phyloP scores from a whole-genome alignment of 371 early-diverging fungal species.

The Blastocladiella emersonii region DNA sequence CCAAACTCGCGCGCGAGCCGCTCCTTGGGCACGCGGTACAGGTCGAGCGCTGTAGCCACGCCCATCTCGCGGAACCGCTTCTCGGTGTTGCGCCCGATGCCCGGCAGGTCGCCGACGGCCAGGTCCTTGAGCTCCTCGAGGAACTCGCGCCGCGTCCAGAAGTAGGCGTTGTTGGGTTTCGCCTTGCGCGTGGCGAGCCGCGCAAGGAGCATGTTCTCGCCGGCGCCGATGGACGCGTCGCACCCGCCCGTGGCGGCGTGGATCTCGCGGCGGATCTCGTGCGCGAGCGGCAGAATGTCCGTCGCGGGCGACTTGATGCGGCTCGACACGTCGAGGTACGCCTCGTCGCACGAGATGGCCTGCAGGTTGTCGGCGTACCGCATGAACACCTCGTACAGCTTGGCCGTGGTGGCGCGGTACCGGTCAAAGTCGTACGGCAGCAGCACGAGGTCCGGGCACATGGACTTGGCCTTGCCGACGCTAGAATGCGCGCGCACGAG shows the following conservation, averaged over 20 bases:
- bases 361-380: conserved; percentile 51
- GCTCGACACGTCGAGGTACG: conserved; percentile 52
- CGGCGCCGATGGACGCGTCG: conserved; percentile 58
- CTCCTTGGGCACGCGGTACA: conserved; percentile 22
- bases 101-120: conserved; percentile 25
- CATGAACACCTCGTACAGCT: conserved; percentile 52
- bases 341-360: conserved; percentile 69
- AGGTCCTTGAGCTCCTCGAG: conserved; percentile 10
- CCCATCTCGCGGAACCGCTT: conserved; percentile 27
- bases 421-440: conserved; percentile 62
- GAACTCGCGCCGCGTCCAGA: conserved; percentile 21
- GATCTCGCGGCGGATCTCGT: conserved; percentile 34
- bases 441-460: conserved; percentile 28
- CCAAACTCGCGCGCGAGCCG: conserved; percentile 50
- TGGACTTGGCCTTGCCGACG: conserved; percentile 20
- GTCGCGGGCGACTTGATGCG: conserved; percentile 19
- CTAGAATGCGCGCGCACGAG: background rate
- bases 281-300: conserved; percentile 27
- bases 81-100: conserved; percentile 29
- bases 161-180: conserved; percentile 59
- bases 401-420: conserved; percentile 49
- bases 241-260: conserved; percentile 38
- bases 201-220: conserved; percentile 57
- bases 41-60: conserved; percentile 35
- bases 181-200: conserved; percentile 64